phyloP scores from a whole-genome alignment of 2,329 filamentous ascomycete genomes.

The Thermothelomyces thermophilus region DNA sequence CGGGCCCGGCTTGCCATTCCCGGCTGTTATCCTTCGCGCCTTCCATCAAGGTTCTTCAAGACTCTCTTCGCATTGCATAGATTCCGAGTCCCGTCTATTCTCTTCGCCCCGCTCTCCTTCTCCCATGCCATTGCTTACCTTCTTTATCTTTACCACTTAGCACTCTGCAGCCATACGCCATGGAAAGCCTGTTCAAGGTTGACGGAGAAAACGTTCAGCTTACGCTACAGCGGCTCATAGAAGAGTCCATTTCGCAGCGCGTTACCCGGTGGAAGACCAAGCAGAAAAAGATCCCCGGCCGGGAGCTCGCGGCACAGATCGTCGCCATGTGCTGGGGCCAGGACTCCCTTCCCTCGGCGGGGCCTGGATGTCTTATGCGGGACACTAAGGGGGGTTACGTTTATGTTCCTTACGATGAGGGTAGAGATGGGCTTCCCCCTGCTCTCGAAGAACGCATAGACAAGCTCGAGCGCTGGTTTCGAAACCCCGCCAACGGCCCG shows the following conservation, averaged over 20 bases:
- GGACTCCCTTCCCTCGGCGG: neutral
- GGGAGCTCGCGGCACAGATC: neutral
- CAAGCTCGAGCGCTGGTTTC: neutral
- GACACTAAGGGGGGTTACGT: slow-evolving; percentile 1
- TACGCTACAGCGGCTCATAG: neutral
- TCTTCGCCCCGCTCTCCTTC: neutral
- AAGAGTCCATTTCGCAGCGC: slow-evolving; percentile 7
- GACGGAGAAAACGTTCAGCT: neutral
- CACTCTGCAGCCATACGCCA: too few species aligned
- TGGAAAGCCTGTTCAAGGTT: neutral
- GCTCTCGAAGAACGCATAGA: neutral
- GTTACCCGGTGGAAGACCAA: slow-evolving; percentile 8
- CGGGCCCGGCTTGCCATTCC: too few species aligned
- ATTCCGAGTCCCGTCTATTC: too few species aligned
- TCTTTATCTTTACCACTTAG: neutral
- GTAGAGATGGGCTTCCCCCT: neutral
- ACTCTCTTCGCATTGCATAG: neutral
- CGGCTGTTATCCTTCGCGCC: neutral
- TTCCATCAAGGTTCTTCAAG: neutral
- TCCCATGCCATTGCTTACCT: neutral
- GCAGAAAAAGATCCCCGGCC: neutral
- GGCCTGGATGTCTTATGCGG: slow-evolving; percentile 4
- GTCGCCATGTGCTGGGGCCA: slow-evolving; percentile 1
- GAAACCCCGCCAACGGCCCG: neutral
- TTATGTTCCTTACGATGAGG: slow-evolving; percentile 10